These are phyloP conservation scores for Ogataea trehaloabstinens DNA, from an alignment of 805 yeast genomes.

Conservation along the genomic window DNA sequence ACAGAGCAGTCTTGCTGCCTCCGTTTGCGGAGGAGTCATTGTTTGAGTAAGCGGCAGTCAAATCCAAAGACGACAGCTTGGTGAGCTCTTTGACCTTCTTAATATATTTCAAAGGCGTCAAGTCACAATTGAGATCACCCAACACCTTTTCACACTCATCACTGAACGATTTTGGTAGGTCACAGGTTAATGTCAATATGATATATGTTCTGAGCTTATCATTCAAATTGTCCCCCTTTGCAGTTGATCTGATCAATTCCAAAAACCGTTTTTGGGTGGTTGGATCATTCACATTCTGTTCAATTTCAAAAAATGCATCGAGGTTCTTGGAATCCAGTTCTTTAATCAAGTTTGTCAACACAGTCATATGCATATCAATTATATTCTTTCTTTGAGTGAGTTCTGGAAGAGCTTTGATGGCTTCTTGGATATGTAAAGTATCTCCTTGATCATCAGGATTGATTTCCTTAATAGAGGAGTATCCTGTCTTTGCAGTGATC, in stretches of 20 bases:
- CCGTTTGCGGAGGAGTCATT: slow-evolving; percentile 31
- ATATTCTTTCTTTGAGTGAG: slow-evolving; percentile 82
- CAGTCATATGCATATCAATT: slow-evolving; percentile 96
- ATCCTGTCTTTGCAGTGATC: slow-evolving; percentile 72
- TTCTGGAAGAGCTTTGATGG: slow-evolving; percentile 90
- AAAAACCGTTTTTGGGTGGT: slow-evolving; percentile 57
- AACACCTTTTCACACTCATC: slow-evolving; percentile 65
- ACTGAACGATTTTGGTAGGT: slow-evolving; percentile 45
- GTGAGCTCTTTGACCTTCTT: slow-evolving; percentile 78
- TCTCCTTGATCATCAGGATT: slow-evolving; percentile 57
- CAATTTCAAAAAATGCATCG: slow-evolving; percentile 92
- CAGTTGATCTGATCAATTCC: slow-evolving; percentile 50
- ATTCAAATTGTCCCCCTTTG: slow-evolving; percentile 52
- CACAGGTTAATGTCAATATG: slow-evolving; percentile 63
- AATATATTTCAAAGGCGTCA: slow-evolving; percentile 67
- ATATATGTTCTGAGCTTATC: slow-evolving; percentile 90
- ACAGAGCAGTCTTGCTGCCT: slow-evolving; percentile 44
- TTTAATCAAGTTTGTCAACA: slow-evolving; percentile 77
- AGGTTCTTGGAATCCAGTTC: slow-evolving; percentile 83
- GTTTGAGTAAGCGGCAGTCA: slow-evolving; percentile 31
- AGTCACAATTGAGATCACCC: slow-evolving; percentile 52
- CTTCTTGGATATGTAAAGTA: slow-evolving; percentile 72
- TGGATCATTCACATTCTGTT: slow-evolving; percentile 71
- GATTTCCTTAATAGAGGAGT: slow-evolving; percentile 70
- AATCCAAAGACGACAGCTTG: slow-evolving; percentile 43